Percentiles rank a stretch among this genome's conserved stretches.
These are phyloP conservation scores for Elongisporangium prolatum DNA, from an alignment of 352 stramenopile species.

Conservation along the genomic window DNA sequence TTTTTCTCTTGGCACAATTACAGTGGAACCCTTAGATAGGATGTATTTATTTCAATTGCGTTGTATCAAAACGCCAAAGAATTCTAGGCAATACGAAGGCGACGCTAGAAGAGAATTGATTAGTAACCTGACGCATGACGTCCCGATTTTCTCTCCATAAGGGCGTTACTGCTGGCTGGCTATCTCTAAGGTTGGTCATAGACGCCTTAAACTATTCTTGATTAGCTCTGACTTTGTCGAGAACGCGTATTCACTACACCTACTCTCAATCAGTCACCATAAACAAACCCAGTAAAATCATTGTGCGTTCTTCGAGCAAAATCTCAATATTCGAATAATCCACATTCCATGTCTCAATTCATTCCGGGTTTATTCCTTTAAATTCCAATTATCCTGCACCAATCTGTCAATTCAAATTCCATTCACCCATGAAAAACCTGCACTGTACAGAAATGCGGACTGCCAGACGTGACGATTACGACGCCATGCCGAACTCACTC, in stretches of 20 bases:
- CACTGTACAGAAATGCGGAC: neutral
- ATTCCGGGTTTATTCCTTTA: neutral
- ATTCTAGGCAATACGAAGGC: neutral
- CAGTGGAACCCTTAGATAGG: too few relatives aligned
- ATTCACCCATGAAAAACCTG: neutral
- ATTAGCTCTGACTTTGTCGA: neutral
- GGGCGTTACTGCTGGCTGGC: neutral
- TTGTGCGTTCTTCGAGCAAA: neutral
- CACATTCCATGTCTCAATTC: neutral
- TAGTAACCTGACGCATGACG: neutral
- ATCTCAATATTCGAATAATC: neutral
- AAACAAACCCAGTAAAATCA: neutral
- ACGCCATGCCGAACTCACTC: neutral
- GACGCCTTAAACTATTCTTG: neutral
- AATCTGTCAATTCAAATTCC: neutral
- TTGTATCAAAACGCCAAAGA: neutral
- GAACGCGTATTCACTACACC: neutral
- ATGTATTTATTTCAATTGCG: neutral
- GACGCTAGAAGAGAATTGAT: too few relatives aligned
- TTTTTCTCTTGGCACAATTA: too few relatives aligned
- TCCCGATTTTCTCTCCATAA: neutral
- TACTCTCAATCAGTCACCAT: neutral
- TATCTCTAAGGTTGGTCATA: neutral
- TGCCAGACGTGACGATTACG: neutral
- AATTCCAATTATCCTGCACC: neutral